Percentiles rank a stretch among this genome's conserved stretches.
phyloP scores from a whole-genome alignment of 768 basidiomycete species.

The Lentinula lateritia region DNA sequence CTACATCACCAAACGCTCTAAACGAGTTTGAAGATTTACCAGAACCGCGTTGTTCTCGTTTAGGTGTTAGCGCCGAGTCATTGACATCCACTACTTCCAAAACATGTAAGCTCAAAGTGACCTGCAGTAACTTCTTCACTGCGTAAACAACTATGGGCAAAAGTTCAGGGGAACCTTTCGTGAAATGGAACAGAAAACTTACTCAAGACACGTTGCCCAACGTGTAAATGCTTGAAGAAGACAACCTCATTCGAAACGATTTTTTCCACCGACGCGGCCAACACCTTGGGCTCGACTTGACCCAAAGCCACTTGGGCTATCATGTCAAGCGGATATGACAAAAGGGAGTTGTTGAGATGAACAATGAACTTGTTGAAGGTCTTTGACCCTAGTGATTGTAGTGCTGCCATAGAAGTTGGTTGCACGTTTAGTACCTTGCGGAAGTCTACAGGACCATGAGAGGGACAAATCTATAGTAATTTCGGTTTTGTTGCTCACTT shows the following conservation, averaged over 20 bases:
- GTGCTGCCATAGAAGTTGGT: conserved; percentile 48
- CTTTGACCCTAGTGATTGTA: conserved; percentile 37
- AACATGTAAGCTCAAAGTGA: conserved; percentile 47
- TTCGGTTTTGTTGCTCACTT: conserved; percentile 32
- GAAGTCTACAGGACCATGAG: conserved; percentile 37
- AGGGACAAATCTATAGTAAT: background rate
- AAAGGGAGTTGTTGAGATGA: conserved; percentile 49
- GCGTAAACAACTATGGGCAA: conserved; percentile 57
- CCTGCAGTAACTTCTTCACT: conserved; percentile 54
- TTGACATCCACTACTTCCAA: conserved; percentile 48
- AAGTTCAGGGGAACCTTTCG: background rate
- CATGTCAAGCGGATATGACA: conserved; percentile 69
- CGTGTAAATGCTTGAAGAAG: conserved; percentile 54
- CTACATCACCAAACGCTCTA: conserved; percentile 61
- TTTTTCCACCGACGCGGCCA: conserved; percentile 58
- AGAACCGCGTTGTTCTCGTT: conserved; percentile 19
- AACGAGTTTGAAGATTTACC: conserved; percentile 35
- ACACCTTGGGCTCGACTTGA: conserved; percentile 33
- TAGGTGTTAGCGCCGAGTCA: conserved; percentile 29
- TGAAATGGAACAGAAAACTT: conserved; percentile 15
- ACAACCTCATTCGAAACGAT: conserved; percentile 54
- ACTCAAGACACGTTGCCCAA: conserved; percentile 56
- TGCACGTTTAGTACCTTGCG: conserved; percentile 47
- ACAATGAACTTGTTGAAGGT: conserved; percentile 65
- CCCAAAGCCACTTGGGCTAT: conserved; percentile 55